Conservation (phyloP, 2,329 filamentous ascomycete genomes). For the Fusarium lateritium region DNA sequence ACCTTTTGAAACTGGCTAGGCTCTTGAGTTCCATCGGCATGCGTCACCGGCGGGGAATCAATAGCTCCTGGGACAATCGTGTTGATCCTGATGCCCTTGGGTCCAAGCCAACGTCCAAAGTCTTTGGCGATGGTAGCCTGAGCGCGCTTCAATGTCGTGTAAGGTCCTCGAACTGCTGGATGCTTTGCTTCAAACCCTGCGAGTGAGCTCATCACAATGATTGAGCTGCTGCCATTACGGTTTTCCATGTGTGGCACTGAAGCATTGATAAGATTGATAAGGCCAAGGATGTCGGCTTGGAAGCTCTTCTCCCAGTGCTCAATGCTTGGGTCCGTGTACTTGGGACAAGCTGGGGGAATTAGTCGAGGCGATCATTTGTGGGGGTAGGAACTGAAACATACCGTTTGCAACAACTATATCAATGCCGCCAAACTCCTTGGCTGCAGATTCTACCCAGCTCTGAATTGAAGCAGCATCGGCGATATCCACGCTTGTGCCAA, state of each 20-base stretch:
- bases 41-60: constrained; percentile 26
- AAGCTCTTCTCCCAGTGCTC: constrained; percentile 48
- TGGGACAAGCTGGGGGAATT: constrained; percentile 24
- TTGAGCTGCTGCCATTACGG: constrained; percentile 38
- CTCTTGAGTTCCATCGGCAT: constrained; percentile 42
- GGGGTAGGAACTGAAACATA: background rate
- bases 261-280: constrained; percentile 42
- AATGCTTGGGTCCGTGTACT: constrained; percentile 9
- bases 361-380: fast-evolving
- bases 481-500: constrained; percentile 46
- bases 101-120: constrained; percentile 37
- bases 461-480: constrained; percentile 15
- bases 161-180: constrained; percentile 29
- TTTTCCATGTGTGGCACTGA: constrained; percentile 38
- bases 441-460: constrained; percentile 10
- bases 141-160: constrained; percentile 43
- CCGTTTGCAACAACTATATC: constrained; percentile 23
- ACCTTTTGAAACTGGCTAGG: constrained; percentile 34
- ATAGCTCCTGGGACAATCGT: constrained; percentile 41
- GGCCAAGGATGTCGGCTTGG: constrained; percentile 45
- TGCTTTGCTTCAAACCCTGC: constrained; percentile 43
- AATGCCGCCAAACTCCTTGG: constrained; percentile 15
- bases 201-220: constrained; percentile 47
- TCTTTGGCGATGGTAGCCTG: constrained; percentile 48
- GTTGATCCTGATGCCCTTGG: constrained; percentile 46